Percentiles rank a stretch among this genome's conserved stretches.
Conservation (phyloP, 306 rosid genomes). For the Rosa chinensis region DNA sequence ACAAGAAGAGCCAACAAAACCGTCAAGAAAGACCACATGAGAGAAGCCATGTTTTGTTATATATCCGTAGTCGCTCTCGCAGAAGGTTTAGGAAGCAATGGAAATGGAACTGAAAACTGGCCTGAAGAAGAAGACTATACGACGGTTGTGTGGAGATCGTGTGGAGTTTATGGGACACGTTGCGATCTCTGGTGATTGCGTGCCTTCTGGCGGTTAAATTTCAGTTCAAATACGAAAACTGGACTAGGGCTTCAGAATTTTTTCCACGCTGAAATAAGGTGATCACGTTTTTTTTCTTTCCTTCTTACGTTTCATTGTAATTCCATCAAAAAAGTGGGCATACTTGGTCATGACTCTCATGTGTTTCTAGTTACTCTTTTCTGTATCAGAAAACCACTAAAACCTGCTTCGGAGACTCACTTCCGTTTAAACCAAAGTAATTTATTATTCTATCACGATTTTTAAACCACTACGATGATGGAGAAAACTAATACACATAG, state of each 20-base stretch:
- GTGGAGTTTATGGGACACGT: constrained; percentile 11
- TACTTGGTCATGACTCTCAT: background rate
- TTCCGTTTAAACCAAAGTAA: no score
- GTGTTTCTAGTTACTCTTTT: background rate
- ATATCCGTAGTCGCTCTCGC: background rate
- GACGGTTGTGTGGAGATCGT: background rate
- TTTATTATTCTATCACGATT: background rate
- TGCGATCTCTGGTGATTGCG: constrained; percentile 18
- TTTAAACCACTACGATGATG: background rate
- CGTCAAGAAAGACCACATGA: constrained; percentile 6
- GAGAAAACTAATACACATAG: background rate
- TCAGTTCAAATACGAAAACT: background rate
- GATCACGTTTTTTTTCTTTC: background rate
- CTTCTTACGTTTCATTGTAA: background rate
- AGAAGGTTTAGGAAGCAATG: background rate
- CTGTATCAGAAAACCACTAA: background rate
- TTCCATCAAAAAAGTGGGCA: background rate
- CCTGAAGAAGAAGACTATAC: background rate
- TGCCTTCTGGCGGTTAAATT: constrained; percentile 16
- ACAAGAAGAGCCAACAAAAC: constrained; percentile 23
- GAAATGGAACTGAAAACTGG: background rate
- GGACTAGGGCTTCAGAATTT: background rate
- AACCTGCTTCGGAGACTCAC: no score
- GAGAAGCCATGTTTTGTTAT: constrained; percentile 33
- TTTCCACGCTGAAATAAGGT: background rate